These are phyloP conservation scores for Auricularia cornea DNA, from an alignment of 768 basidiomycete species.

Conservation along the genomic window DNA sequence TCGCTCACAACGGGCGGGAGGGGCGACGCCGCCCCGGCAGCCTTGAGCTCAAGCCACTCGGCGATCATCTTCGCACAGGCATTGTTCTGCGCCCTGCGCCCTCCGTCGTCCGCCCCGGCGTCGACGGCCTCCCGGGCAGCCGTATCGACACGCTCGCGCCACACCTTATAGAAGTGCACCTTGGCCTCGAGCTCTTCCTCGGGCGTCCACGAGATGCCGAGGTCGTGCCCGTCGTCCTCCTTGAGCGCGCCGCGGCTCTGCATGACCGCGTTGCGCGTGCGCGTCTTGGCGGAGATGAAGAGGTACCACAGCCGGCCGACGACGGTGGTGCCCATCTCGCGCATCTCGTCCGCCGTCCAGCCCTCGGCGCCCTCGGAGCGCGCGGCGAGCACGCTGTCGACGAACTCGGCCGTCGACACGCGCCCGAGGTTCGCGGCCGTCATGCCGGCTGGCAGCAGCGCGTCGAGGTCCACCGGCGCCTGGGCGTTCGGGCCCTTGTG, in stretches of 20 bases:
- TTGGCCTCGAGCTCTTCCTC: background rate
- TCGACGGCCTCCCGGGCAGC: background rate
- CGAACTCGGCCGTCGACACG: background rate
- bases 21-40: no score
- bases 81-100: background rate
- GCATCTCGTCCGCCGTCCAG: slow-evolving; percentile 1
- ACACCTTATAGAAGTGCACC: background rate
- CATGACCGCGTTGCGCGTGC: slow-evolving; percentile 24
- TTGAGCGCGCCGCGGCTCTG: slow-evolving; percentile 17
- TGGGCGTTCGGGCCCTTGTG: background rate
- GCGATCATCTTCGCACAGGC: background rate
- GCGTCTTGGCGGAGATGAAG: slow-evolving; percentile 24
- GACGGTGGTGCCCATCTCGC: slow-evolving; percentile 14
- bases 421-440: background rate
- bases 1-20: no score
- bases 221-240: background rate
- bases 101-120: background rate
- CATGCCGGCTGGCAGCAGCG: background rate
- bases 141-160: background rate
- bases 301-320: slow-evolving; percentile 21
- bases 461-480: background rate
- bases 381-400: background rate
- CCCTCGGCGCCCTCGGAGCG: background rate
- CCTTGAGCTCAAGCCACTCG: background rate
- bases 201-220: background rate